These are phyloP conservation scores for Choiromyces venosus DNA, from an alignment of 495 filamentous ascomycete species.

Conservation along the genomic window DNA sequence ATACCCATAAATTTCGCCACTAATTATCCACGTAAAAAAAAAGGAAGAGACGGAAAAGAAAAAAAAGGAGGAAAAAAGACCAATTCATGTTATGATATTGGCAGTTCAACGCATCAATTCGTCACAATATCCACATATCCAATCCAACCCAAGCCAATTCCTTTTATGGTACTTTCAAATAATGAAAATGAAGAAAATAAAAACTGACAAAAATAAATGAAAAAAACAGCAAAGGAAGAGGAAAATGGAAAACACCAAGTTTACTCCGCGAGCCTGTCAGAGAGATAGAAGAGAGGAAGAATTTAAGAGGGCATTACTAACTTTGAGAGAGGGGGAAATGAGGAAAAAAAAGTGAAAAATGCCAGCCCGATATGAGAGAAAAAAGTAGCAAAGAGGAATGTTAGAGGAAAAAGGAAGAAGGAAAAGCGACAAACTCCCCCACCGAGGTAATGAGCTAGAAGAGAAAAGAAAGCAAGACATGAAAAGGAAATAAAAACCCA, in stretches of 20 bases:
- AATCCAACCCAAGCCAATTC: neutral
- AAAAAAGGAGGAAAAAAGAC: neutral
- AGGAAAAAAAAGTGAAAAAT: neutral
- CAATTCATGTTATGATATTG: neutral
- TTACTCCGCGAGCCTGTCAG: neutral
- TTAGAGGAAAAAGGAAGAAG: neutral
- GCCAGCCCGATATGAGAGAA: neutral
- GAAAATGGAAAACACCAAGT: neutral
- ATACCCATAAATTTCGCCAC: neutral
- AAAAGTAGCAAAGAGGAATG: neutral
- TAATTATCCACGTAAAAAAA: neutral
- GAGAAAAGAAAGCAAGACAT: neutral
- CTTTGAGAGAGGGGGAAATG: neutral
- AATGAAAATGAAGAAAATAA: neutral
- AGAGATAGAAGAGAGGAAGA: neutral
- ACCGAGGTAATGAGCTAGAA: neutral
- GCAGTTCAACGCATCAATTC: neutral
- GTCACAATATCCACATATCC: neutral
- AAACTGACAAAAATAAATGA: neutral
- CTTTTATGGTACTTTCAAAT: conserved; percentile 4
- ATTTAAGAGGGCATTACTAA: neutral
- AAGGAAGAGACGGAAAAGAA: neutral
- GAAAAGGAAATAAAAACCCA: neutral
- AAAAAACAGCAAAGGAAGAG: neutral
- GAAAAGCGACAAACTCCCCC: conserved; percentile 1